These are phyloP conservation scores for Paspalum notatum DNA, from an alignment of 176 grass and related monocot species.

Conservation along the genomic window DNA sequence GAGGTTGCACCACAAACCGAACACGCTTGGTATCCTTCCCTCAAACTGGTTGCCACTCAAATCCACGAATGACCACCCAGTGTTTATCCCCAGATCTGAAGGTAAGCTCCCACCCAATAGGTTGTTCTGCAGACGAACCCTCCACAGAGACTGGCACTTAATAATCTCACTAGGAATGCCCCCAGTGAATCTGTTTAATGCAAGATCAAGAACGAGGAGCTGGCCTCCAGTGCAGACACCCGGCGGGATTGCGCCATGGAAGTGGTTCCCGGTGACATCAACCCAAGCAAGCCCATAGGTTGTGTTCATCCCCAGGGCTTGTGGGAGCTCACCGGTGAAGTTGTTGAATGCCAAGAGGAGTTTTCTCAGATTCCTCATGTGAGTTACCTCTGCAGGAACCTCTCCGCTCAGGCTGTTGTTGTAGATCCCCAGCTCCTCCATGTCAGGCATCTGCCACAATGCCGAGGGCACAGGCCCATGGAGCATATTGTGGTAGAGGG, in stretches of 20 bases:
- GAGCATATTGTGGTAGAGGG: conserved; percentile 53
- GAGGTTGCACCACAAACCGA: conserved; percentile 60
- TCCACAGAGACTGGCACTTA: conserved; percentile 43
- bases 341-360: conserved; percentile 51
- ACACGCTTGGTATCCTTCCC: conserved; percentile 42
- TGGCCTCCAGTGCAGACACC: conserved; percentile 42
- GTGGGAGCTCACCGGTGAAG: conserved; percentile 51
- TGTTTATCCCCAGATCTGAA: conserved; percentile 38
- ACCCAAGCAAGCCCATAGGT: conserved; percentile 45
- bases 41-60: conserved; percentile 52
- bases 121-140: conserved; percentile 53
- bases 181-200: conserved; percentile 51
- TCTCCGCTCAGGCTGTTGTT: conserved; percentile 61
- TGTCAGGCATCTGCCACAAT: conserved; percentile 47
- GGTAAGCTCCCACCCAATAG: conserved; percentile 34
- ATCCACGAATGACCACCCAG: conserved; percentile 46
- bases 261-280: conserved; percentile 55
- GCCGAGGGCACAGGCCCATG: conserved; percentile 41
- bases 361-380: conserved; percentile 45
- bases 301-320: conserved; percentile 46
- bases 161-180: conserved; percentile 37
- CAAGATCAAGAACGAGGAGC: conserved; percentile 51
- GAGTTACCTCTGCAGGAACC: conserved; percentile 43
- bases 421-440: conserved; percentile 41
- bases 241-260: conserved; percentile 46